phyloP scores from a whole-genome alignment of 2,329 filamentous ascomycete species.

The Fusarium algeriense region DNA sequence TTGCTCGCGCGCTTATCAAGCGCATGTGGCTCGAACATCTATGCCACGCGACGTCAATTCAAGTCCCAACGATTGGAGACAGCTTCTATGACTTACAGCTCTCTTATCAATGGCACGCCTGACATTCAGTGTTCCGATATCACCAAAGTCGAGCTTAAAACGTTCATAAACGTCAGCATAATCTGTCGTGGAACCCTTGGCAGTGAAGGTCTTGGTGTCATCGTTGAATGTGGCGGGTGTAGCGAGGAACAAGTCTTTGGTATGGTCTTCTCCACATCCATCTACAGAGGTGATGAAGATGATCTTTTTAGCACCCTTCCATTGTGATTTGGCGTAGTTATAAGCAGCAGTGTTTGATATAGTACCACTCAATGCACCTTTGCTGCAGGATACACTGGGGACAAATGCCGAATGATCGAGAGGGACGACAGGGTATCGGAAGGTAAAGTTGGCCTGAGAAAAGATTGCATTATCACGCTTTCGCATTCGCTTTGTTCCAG shows the following conservation, averaged over 20 bases:
- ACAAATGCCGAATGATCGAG: conserved; percentile 25
- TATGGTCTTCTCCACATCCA: conserved; percentile 14
- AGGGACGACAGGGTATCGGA: conserved; percentile 14
- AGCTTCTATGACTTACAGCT: conserved; percentile 8
- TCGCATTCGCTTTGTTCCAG: not conserved
- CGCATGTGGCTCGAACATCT: conserved; percentile 16
- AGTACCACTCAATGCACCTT: not conserved
- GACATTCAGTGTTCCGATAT: conserved; percentile 10
- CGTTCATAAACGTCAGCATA: not conserved
- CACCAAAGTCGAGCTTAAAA: conserved; percentile 11
- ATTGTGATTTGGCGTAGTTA: conserved; percentile 17
- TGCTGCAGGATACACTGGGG: not conserved
- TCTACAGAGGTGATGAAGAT: conserved; percentile 25
- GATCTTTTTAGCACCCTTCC: conserved; percentile 6
- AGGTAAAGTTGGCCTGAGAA: conserved; percentile 28
- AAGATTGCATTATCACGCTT: conserved; percentile 24
- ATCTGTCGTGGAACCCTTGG: not conserved
- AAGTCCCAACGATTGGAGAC: rapidly evolving
- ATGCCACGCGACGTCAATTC: not conserved
- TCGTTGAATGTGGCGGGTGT: conserved; percentile 2
- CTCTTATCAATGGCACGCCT: conserved; percentile 23
- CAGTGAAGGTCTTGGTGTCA: conserved; percentile 5
- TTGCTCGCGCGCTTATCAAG: conserved; percentile 1
- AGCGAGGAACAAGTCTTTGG: conserved; percentile 21
- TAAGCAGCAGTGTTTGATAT: conserved; percentile 6